Percentiles rank a stretch among this genome's conserved stretches.
phyloP scores from a whole-genome alignment of 371 early-diverging fungal genomes.

The Mortierella sp. region DNA sequence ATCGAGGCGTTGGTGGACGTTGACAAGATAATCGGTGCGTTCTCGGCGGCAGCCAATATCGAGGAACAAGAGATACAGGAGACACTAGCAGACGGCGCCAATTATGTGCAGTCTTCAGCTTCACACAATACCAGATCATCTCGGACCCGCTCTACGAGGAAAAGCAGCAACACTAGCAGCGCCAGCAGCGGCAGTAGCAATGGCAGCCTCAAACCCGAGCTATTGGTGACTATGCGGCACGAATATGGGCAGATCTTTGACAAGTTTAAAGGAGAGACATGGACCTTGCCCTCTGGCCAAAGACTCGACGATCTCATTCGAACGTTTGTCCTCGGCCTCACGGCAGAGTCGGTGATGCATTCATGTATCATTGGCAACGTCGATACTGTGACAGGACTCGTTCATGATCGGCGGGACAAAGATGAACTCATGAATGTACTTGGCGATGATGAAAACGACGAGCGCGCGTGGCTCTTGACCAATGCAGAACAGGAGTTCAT shows the following conservation, averaged over 20 bases:
- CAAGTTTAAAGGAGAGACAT: too few species aligned
- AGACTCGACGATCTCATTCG: constrained; percentile 4
- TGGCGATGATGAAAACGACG: constrained; percentile 5
- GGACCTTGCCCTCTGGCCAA: constrained; percentile 2
- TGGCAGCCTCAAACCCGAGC: not conserved
- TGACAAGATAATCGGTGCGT: constrained; percentile 2
- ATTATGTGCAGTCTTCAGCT: constrained; percentile 6
- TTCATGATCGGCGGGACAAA: not conserved
- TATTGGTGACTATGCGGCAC: constrained; percentile 1
- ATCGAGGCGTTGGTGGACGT: constrained; percentile 3
- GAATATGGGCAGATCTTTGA: not conserved
- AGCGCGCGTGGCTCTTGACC: constrained; percentile 1
- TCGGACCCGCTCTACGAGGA: constrained; percentile 3
- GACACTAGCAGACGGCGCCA: not conserved
- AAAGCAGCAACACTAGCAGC: constrained; percentile 1
- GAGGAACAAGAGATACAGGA: constrained; percentile 5
- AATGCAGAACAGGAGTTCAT: not conserved
- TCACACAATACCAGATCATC: constrained; percentile 4
- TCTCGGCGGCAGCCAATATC: constrained; percentile 6
- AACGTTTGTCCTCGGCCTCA: constrained; percentile 3
- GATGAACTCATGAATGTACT: constrained; percentile 5
- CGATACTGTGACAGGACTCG: not conserved
- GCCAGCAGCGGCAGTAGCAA: not conserved
- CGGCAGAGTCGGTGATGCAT: constrained; percentile 7
- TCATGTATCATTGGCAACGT: constrained; percentile 7